Conservation (phyloP, 1,284 basidiomycete genomes). For the Trichosporon inkin region DNA sequence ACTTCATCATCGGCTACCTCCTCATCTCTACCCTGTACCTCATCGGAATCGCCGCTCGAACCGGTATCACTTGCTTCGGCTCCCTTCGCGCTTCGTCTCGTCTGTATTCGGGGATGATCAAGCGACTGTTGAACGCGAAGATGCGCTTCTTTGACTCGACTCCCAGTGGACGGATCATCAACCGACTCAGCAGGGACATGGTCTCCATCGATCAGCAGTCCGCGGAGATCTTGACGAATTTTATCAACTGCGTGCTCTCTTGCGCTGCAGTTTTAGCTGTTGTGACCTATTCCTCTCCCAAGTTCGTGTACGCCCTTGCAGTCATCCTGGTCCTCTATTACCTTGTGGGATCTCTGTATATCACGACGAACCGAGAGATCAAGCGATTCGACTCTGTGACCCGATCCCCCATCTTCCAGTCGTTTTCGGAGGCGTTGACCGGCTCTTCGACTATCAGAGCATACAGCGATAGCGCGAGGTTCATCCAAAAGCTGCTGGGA, state of each 20-base stretch:
- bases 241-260: slow-evolving; percentile 40
- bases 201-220: slow-evolving; percentile 54
- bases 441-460: slow-evolving; percentile 55
- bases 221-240: slow-evolving; percentile 46
- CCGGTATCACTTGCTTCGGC: slow-evolving; percentile 41
- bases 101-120: slow-evolving; percentile 41
- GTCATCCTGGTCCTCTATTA: slow-evolving; percentile 51
- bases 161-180: slow-evolving; percentile 54
- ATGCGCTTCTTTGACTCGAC: slow-evolving; percentile 52
- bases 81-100: slow-evolving; percentile 38
- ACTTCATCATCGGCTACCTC: slow-evolving; percentile 44
- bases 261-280: slow-evolving; percentile 45
- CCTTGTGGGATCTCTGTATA: slow-evolving; percentile 51
- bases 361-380: slow-evolving; percentile 54
- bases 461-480: slow-evolving; percentile 54
- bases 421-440: slow-evolving; percentile 52
- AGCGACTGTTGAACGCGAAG: slow-evolving; percentile 46
- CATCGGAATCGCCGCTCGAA: slow-evolving; percentile 39
- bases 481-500: slow-evolving; percentile 50
- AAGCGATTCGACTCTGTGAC: slow-evolving; percentile 56
- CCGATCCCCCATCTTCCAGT: slow-evolving; percentile 57
- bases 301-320: slow-evolving; percentile 49
- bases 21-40: slow-evolving; percentile 40
- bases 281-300: slow-evolving; percentile 42
- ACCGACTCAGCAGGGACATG: slow-evolving; percentile 54